Evolutionary conservation across 768 basidiomycete genomes (phyloP), one percentile per base, ranked within the genome.

Genomic region (Xerocomellus chrysenteron): DNA sequence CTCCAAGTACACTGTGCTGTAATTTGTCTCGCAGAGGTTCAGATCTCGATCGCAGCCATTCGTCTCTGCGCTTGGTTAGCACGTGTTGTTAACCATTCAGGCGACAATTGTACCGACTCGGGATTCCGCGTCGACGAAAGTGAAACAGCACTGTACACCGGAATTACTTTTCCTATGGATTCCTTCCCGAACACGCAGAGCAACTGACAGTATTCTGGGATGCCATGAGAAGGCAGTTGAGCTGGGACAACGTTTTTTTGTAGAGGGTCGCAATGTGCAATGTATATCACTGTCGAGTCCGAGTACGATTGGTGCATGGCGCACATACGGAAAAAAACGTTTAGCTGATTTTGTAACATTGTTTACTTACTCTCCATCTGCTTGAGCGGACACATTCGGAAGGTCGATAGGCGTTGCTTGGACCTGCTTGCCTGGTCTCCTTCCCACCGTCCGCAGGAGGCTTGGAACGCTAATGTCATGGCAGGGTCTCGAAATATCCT

Each of bases 1-100:
- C 21, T 21, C 21, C 21, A 21, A 21, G 21, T 21, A 21, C 21
- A 21, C 21, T 21, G 21, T 21, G 21, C 21, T 21, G 21, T 21
- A 21, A 21, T 21, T 21, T 28, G 28, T 28, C 28, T 28, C 28
- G 28, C 28, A 28, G 28, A 28, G 28, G 28, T 4, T 28, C 28
- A 28, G 28, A 28, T 28, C 28, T 28, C 28, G 28, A 4, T 28
- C 28, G 28, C 28, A 14, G 93, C 94, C 67, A 74, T 93, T 53
- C 92, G 93, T 65, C 79, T 93, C 19, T 85, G 83, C 28, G 84
- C 83, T 28, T 95, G 90, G 91, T 67, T 94, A 33, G 73, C 82
- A 11, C 80, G 84, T 48, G 28, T 6, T 30, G 26, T 26, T 26
- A 26, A 26, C 26, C 75, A 91, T 19, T 75, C 80, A 1, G 88